Conservation (phyloP, 1,284 basidiomycete species). For the Puccinia sorghi region DNA sequence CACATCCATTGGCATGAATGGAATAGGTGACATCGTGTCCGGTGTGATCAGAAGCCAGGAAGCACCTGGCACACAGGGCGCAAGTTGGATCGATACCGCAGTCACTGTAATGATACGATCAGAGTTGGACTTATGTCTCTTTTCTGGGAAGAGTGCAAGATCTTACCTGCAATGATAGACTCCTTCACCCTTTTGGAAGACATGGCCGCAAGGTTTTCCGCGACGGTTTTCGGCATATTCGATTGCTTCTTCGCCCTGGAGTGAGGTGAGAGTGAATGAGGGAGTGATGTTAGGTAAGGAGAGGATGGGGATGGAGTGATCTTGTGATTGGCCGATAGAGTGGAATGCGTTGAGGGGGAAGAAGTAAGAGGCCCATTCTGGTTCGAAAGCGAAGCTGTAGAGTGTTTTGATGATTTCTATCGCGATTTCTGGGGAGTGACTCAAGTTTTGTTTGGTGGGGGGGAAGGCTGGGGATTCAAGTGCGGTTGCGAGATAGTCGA, state of each 20-base stretch:
- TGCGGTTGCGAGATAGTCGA: slow-evolving; percentile 43
- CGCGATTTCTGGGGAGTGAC: slow-evolving; percentile 23
- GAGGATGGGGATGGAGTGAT: slow-evolving; percentile 3
- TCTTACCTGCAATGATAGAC: slow-evolving; percentile 57
- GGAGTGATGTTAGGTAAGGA: slow-evolving; percentile 26
- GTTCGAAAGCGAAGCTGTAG: slow-evolving; percentile 39
- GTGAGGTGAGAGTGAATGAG: slow-evolving; percentile 28
- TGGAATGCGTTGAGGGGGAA: slow-evolving; percentile 36
- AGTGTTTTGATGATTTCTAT: slow-evolving; percentile 26
- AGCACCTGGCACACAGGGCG: slow-evolving; percentile 82
- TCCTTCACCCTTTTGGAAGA: slow-evolving; percentile 58
- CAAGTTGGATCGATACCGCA: slow-evolving; percentile 84
- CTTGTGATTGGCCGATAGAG: background rate
- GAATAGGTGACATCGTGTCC: slow-evolving; percentile 88
- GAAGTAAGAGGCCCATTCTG: slow-evolving; percentile 43
- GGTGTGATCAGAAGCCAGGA: slow-evolving; percentile 76
- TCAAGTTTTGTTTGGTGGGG: slow-evolving; percentile 23
- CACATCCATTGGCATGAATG: slow-evolving; percentile 75
- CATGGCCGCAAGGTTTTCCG: slow-evolving; percentile 54
- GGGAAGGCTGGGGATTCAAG: slow-evolving; percentile 30
- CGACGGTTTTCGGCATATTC: slow-evolving; percentile 44
- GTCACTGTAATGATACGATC: slow-evolving; percentile 64
- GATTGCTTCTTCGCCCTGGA: slow-evolving; percentile 40
- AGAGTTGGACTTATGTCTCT: background rate
- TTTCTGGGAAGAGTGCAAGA: no score